phyloP scores from a whole-genome alignment of 2,329 filamentous ascomycete genomes.

The Pyrenochaeta sp. region DNA sequence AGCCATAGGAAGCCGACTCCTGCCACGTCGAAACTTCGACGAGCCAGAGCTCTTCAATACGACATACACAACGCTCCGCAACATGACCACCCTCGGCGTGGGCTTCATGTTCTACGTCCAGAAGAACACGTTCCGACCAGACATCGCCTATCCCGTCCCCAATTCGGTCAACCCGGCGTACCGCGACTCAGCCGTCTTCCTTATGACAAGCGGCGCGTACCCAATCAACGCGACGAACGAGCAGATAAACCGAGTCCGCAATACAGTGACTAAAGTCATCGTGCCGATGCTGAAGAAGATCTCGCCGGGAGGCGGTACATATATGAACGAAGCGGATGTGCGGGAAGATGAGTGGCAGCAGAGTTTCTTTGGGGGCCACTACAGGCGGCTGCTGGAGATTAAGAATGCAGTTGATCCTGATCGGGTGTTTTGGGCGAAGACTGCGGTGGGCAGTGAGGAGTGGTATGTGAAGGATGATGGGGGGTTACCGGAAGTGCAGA shows the following conservation, averaged over 20 bases:
- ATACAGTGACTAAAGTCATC: constrained; percentile 23
- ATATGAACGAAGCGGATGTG: constrained; percentile 38
- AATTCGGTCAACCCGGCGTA: neutral
- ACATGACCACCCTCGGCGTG: too few species aligned
- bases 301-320: constrained; percentile 33
- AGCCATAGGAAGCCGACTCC: neutral
- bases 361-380: constrained; percentile 40
- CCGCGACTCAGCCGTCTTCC: neutral
- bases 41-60: too few species aligned
- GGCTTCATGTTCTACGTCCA: too few species aligned
- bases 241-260: constrained; percentile 13
- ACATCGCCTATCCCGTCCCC: too few species aligned
- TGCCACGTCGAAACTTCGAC: too few species aligned
- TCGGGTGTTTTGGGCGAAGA: constrained; percentile 34
- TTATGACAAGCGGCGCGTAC: constrained; percentile 31
- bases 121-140: too few species aligned
- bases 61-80: too few species aligned
- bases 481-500: too few species aligned
- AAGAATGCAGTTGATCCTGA: constrained; percentile 37
- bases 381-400: constrained; percentile 29
- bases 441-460: constrained; percentile 32
- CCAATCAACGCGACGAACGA: constrained; percentile 35
- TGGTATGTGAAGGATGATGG: constrained; percentile 29
- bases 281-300: constrained; percentile 24
- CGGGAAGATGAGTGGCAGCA: constrained; percentile 35